A percentile compares a stretch with the other conserved stretches of the same genome.
These are phyloP conservation scores for Cochlearia excelsa DNA, from an alignment of 345 rosid genomes.

Conservation along the genomic window DNA sequence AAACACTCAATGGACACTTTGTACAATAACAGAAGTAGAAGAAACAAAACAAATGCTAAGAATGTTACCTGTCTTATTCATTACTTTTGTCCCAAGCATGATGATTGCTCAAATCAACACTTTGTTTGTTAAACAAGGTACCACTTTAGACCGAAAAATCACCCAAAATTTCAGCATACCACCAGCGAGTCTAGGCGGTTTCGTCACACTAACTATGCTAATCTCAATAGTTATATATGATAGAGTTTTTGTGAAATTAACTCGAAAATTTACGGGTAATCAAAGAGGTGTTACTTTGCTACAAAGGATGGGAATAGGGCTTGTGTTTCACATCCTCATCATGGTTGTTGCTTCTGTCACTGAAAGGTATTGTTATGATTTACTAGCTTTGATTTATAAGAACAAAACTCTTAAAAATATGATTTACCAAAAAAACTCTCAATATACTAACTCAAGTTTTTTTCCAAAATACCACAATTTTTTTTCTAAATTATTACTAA, in stretches of 20 bases:
- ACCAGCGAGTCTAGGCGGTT: slow-evolving; percentile 61
- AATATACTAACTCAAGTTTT: too few relatives aligned
- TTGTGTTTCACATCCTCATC: slow-evolving; percentile 45
- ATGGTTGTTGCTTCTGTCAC: slow-evolving; percentile 53
- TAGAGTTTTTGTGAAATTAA: slow-evolving; percentile 43
- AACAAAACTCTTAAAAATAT: too few relatives aligned
- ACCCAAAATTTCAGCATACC: slow-evolving; percentile 60
- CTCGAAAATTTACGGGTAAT: slow-evolving; percentile 48
- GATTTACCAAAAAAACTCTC: neutral
- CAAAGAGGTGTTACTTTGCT: slow-evolving; percentile 75
- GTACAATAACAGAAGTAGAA: slow-evolving; percentile 84
- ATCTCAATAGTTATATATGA: slow-evolving; percentile 54
- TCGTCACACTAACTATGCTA: slow-evolving; percentile 68
- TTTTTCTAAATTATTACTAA: too few relatives aligned
- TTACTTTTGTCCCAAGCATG: slow-evolving; percentile 78
- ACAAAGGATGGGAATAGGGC: slow-evolving; percentile 73
- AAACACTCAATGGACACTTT: slow-evolving; percentile 50
- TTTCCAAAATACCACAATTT: too few relatives aligned
- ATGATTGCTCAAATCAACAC: slow-evolving; percentile 75
- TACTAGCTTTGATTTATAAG: too few relatives aligned
- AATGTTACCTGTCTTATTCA: slow-evolving; percentile 71
- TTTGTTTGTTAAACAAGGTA: slow-evolving; percentile 88
- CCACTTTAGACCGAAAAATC: slow-evolving; percentile 57
- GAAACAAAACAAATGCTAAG: slow-evolving; percentile 90
- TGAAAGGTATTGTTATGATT: slow-evolving; percentile 37